These are phyloP conservation scores for Wickerhamomyces sp. DNA, from an alignment of 1,139 yeast species.

Conservation along the genomic window DNA sequence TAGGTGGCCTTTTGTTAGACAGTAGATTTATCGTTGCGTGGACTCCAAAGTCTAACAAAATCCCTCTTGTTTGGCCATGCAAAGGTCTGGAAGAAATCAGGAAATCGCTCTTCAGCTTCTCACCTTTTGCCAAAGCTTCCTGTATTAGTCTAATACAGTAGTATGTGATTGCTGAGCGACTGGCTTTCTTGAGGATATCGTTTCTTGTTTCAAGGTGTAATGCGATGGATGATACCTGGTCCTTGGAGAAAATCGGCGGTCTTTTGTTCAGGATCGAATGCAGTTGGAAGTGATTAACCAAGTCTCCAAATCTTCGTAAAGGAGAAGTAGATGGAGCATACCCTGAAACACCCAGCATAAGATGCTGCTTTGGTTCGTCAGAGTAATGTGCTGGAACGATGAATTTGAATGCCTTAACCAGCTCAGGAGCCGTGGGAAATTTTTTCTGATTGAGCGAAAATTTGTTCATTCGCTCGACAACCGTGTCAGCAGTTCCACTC, in stretches of 20 bases:
- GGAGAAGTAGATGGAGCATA: conserved; percentile 89
- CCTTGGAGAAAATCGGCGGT: conserved; percentile 20
- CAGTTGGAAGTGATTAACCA: conserved; percentile 72
- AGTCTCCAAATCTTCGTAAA: conserved; percentile 77
- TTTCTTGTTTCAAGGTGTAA: conserved; percentile 32
- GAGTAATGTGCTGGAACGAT: conserved; percentile 39
- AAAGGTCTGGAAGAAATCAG: conserved; percentile 35
- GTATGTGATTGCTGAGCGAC: conserved; percentile 31
- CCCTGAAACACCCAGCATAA: conserved; percentile 54
- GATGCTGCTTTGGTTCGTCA: conserved; percentile 43
- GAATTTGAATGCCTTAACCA: conserved; percentile 33
- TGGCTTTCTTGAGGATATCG: conserved; percentile 27
- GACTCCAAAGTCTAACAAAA: conserved; percentile 33
- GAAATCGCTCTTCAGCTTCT: conserved; percentile 25
- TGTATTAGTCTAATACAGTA: conserved; percentile 37
- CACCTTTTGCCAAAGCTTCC: conserved; percentile 13
- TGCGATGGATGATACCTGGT: conserved; percentile 23
- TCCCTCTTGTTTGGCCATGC: conserved; percentile 35
- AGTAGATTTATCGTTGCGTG: conserved; percentile 27
- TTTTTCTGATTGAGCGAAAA: conserved; percentile 20
- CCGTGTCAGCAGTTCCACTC: conserved; percentile 22
- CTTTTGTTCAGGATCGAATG: conserved; percentile 27
- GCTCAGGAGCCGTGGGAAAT: conserved; percentile 27
- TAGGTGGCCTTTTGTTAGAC: conserved; percentile 24
- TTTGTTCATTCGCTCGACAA: conserved; percentile 25